These are phyloP conservation scores for Microdochium nivale DNA, from an alignment of 2,329 filamentous ascomycete genomes.

Conservation along the genomic window DNA sequence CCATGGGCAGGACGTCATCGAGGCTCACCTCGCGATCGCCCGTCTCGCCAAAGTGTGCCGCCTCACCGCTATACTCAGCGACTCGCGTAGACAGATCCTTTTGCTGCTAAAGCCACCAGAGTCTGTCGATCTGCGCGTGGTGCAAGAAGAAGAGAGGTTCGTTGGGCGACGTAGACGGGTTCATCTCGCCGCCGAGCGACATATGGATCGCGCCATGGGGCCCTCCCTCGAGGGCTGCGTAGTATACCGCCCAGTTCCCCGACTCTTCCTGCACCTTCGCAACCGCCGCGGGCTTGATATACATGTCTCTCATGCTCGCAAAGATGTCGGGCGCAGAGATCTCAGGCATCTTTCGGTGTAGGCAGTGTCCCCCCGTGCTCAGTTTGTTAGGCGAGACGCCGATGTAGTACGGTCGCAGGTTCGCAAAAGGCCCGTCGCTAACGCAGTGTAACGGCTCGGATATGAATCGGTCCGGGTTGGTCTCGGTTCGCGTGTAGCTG, in stretches of 20 bases:
- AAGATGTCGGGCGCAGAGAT: constrained; percentile 2
- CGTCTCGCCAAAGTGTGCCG: neutral
- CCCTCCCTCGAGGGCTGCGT: constrained; percentile 12
- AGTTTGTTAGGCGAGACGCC: constrained; percentile 8
- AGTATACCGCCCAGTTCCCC: constrained; percentile 8
- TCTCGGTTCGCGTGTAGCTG: constrained; percentile 1
- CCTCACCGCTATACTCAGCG: neutral
- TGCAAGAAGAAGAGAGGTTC: constrained; percentile 22
- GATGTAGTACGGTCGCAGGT: constrained; percentile 13
- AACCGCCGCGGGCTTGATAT: constrained; percentile 4
- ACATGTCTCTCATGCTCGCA: neutral
- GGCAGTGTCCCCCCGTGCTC: constrained; percentile 11
- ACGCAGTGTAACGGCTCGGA: constrained; percentile 7
- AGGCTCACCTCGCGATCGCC: neutral
- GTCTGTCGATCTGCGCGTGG: constrained; percentile 17
- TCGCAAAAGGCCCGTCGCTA: neutral
- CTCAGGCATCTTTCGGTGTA: constrained; percentile 13
- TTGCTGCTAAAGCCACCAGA: constrained; percentile 20
- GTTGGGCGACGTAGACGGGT: constrained; percentile 14
- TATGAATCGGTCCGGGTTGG: constrained; percentile 3
- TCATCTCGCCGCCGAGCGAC: constrained; percentile 17
- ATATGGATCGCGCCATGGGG: constrained; percentile 18
- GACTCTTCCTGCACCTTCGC: constrained; percentile 3
- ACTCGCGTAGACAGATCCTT: neutral
- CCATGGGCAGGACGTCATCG: neutral